Conservation (phyloP, 2,329 filamentous ascomycete genomes). For the Penicillium hesseltinei region DNA sequence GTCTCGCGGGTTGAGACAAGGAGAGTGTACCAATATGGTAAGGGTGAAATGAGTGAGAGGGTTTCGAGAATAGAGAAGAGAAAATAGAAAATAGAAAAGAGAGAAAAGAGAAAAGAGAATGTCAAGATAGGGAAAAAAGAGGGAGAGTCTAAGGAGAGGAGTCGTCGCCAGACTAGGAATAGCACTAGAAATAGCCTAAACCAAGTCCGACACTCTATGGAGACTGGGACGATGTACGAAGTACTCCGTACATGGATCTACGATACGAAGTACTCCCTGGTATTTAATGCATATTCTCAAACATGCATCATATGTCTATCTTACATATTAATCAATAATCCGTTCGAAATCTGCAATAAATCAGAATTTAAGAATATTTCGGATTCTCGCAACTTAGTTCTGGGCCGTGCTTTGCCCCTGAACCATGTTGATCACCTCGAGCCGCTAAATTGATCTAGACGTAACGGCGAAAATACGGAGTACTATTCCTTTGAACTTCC, state of each 20-base stretch:
- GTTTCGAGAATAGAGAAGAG: not conserved
- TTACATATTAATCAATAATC: constrained; percentile 8
- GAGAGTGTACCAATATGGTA: not conserved
- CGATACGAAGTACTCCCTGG: not conserved
- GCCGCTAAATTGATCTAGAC: not conserved
- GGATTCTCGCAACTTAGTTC: not conserved
- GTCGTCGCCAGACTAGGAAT: not conserved
- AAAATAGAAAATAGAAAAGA: not conserved
- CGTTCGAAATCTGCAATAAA: not conserved
- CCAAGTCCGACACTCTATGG: not conserved
- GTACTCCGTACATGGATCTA: not conserved
- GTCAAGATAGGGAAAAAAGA: not conserved
- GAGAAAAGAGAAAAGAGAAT: not conserved
- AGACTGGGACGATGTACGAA: not conserved
- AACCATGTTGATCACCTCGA: constrained; percentile 7
- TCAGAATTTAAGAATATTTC: not conserved
- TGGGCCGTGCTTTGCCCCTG: constrained; percentile 12
- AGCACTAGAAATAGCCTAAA: constrained; percentile 1
- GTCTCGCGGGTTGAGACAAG: constrained; percentile 2
- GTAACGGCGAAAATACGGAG: not conserved
- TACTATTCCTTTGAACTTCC: not conserved
- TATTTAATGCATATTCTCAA: not conserved
- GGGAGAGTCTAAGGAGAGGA: not conserved
- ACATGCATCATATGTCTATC: not conserved
- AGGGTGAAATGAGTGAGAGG: not conserved